Base-by-base conservation (phyloP, 2,329 filamentous ascomycete genomes). In the Aphanoascus verrucosus region DNA sequence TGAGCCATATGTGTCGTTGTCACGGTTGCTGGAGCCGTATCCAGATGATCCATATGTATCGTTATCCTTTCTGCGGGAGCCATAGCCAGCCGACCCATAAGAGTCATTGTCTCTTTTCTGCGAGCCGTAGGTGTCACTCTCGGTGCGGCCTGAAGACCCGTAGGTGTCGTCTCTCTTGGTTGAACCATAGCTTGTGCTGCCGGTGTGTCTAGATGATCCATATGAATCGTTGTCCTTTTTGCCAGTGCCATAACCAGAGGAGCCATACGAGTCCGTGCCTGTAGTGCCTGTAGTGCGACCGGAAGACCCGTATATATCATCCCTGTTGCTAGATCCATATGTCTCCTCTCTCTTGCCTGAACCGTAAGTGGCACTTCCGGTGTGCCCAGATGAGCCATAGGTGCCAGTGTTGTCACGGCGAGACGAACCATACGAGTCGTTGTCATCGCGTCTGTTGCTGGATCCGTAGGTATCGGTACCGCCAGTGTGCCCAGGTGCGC, bases 121-220 rank as follows among this genome's bases (percentile, higher is more conserved):
- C 5, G 48, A 54, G 23, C 52, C 46, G 17, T 54, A 49, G 5
- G 8, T 11, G 23, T 17, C 32, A 7, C 12, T 40, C 12, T n/a
- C 38, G n/a, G 11, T 32, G 23, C 37, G 31, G 34, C 40, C 41
- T 15, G 37, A 42, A 17, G 52, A 54, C 14, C 53, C 53, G 20
- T 55, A 50, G 8, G 41, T 46, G 9, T 54, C 52, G 32, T 50
- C 40, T 37, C 44, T 40, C 7, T 43, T 42, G 52, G 42, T 45
- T 4, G 46, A 49, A 5, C 46, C 34, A 17, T 38, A 46, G 32
- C 8, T 15, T 8, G 46, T 37, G 14, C 17, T 37, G 34, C 46
- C 46, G 7, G 31, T 17, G 19, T 34, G 28, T 15, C 45, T 37
- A 20, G 43, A 54, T 6, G 52, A 50, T 3, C 52, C 45, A 23